Evolutionary conservation across 2,329 filamentous ascomycete genomes (phyloP).

Genomic region (Hypoxylon sp.): DNA sequence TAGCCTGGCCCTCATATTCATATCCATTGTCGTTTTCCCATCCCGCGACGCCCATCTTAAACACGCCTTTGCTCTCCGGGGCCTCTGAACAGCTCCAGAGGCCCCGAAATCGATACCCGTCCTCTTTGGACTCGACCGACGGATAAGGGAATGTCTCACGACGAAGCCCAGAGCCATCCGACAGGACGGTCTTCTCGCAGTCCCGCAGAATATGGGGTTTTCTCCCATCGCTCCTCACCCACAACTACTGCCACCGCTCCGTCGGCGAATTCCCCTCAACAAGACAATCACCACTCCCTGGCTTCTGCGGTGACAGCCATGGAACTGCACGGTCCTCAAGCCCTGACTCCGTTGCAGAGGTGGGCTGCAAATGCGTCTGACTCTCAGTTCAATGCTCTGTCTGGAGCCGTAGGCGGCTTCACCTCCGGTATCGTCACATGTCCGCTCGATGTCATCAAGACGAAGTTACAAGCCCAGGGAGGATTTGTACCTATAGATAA

Average conservation of each 20-base stretch:
- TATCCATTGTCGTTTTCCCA: slow-evolving; percentile 34
- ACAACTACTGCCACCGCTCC: slow-evolving; percentile 51
- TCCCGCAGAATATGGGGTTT: slow-evolving; percentile 57
- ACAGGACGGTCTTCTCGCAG: slow-evolving; percentile 50
- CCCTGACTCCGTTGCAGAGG: slow-evolving; percentile 64
- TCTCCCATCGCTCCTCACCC: slow-evolving; percentile 48
- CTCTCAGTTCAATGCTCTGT: slow-evolving; percentile 83
- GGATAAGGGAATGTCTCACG: slow-evolving; percentile 65
- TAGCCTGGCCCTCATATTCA: slow-evolving; percentile 22
- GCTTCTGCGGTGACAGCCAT: slow-evolving; percentile 51
- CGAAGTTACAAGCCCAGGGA: slow-evolving; percentile 95
- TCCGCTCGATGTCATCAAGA: slow-evolving; percentile 98
- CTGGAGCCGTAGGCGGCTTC: slow-evolving; percentile 90
- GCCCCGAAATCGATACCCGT: slow-evolving; percentile 40
- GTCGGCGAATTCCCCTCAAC: slow-evolving; percentile 44
- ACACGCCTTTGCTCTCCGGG: slow-evolving; percentile 36
- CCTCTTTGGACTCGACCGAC: slow-evolving; percentile 32
- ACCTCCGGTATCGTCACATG: slow-evolving; percentile 96
- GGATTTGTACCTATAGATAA: slow-evolving; percentile 75
- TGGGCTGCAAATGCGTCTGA: slow-evolving; percentile 72
- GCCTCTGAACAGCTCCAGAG: slow-evolving; percentile 48
- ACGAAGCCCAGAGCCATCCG: slow-evolving; percentile 59
- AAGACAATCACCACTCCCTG: slow-evolving; percentile 33
- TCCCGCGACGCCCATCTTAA: slow-evolving; percentile 28
- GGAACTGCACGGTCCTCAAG: slow-evolving; percentile 51